Percentiles rank a stretch among this genome's conserved stretches.
These are phyloP conservation scores for Chlorella sp. DNA, from an alignment of 139 green algal species.

Conservation along the genomic window DNA sequence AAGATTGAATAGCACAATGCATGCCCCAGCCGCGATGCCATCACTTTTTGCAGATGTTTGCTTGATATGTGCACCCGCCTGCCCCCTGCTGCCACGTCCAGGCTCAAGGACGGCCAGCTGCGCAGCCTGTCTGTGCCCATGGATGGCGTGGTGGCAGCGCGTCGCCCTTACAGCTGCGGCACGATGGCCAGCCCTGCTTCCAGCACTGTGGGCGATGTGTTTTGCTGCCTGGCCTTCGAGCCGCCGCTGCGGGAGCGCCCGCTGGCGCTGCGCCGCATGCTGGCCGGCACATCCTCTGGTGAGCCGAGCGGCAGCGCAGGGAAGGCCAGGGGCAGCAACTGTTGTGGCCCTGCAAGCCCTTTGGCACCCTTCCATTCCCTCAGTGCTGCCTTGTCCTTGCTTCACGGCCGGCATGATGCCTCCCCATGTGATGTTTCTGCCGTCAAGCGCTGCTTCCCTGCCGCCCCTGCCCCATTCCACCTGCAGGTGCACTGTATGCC, in stretches of 20 bases:
- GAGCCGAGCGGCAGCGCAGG: background rate
- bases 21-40: too few species aligned
- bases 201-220: constrained; percentile 63
- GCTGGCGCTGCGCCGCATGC: constrained; percentile 50
- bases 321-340: background rate
- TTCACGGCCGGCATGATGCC: too few species aligned
- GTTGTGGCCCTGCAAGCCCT: background rate
- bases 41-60: too few species aligned
- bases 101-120: constrained; percentile 59
- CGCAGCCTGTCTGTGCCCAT: constrained; percentile 68
- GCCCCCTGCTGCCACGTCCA: background rate
- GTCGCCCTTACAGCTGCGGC: constrained; percentile 30
- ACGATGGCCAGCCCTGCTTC: background rate
- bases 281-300: constrained; percentile 51
- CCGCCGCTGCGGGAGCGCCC: constrained; percentile 41
- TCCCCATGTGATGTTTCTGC: too few species aligned
- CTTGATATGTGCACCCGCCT: too few species aligned
- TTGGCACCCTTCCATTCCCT: background rate
- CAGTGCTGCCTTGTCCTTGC: background rate
- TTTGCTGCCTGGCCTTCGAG: constrained; percentile 87
- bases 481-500: constrained; percentile 67
- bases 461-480: background rate
- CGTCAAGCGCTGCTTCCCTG: too few species aligned
- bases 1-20: too few species aligned
- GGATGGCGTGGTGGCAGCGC: constrained; percentile 16